Conservation (phyloP, 805 yeast genomes). For the Myxozyma vanderwaltii region DNA sequence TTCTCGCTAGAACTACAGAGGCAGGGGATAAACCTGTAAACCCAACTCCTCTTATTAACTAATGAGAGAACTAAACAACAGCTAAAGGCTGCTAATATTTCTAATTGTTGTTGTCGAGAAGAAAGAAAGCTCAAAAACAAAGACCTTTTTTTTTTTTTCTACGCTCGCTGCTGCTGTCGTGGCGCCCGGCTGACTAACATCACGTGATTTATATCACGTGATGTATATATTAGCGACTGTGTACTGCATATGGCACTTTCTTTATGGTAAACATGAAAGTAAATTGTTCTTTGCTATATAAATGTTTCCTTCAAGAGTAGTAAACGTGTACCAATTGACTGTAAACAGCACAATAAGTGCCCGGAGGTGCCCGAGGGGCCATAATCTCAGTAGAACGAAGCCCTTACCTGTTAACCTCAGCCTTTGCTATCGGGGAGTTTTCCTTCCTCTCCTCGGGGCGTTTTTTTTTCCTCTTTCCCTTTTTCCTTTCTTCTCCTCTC, state of each 20-base stretch:
- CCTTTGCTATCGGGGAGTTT: background rate
- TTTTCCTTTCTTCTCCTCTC: constrained; percentile 8
- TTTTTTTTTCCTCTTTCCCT: background rate
- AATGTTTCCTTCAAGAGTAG: too few relatives aligned
- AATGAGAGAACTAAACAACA: constrained; percentile 1
- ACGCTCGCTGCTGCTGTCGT: too few relatives aligned
- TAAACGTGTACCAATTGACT: too few relatives aligned
- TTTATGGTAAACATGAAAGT: too few relatives aligned
- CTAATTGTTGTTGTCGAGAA: background rate
- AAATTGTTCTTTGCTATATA: too few relatives aligned
- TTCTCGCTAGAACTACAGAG: constrained; percentile 13
- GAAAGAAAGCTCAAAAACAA: background rate
- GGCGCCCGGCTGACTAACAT: too few relatives aligned
- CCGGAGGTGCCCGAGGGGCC: background rate
- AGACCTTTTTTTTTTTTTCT: background rate
- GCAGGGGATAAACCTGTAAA: constrained; percentile 29
- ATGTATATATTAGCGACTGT: too few relatives aligned
- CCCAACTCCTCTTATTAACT: constrained; percentile 19
- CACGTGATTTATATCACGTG: too few relatives aligned
- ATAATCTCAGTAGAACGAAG: too few relatives aligned
- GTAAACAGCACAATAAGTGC: too few relatives aligned
- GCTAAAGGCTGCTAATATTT: background rate
- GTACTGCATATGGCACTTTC: too few relatives aligned
- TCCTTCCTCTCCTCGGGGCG: background rate
- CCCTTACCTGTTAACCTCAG: too few relatives aligned